Conservation (phyloP, 2,329 filamentous ascomycete genomes). For the Phaeosphaeria sp. region DNA sequence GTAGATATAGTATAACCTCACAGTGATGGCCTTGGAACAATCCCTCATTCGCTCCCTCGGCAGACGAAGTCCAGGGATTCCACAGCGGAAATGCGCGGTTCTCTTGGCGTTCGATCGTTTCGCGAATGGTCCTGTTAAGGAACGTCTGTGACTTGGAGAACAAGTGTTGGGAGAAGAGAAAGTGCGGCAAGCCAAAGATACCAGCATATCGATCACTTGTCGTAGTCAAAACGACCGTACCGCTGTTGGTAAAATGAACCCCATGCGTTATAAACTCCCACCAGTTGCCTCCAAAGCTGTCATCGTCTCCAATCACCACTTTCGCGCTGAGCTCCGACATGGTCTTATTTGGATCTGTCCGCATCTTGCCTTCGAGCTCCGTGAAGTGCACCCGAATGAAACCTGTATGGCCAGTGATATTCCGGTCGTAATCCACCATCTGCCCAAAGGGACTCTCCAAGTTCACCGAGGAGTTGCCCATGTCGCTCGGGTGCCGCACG, state of each 20-base stretch:
- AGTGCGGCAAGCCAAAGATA: conserved; percentile 86
- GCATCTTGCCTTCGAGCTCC: conserved; percentile 54
- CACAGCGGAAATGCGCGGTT: conserved; percentile 58
- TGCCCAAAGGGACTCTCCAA: conserved; percentile 72
- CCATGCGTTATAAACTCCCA: conserved; percentile 85
- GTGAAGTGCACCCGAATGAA: conserved; percentile 75
- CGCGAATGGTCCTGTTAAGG: conserved; percentile 75
- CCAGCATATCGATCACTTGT: conserved; percentile 89
- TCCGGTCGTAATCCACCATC: conserved; percentile 71
- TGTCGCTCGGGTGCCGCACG: conserved; percentile 54
- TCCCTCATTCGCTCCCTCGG: conserved; percentile 64
- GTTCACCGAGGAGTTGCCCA: conserved; percentile 63
- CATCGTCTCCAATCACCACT: conserved; percentile 74
- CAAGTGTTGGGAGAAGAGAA: conserved; percentile 66
- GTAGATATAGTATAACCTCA: conserved; percentile 87
- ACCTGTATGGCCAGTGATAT: conserved; percentile 72
- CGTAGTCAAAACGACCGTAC: conserved; percentile 81
- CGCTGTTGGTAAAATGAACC: conserved; percentile 83
- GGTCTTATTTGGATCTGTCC: conserved; percentile 46
- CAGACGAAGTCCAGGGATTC: conserved; percentile 79
- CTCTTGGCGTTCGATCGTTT: conserved; percentile 71
- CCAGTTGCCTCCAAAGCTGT: conserved; percentile 69
- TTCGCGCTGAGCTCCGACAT: conserved; percentile 74
- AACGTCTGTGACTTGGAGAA: conserved; percentile 61
- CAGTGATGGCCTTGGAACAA: conserved; percentile 76